Evolutionary conservation across 805 yeast species (phyloP), one percentile per base, ranked within the genome.

Genomic region (Candida succiphila): DNA sequence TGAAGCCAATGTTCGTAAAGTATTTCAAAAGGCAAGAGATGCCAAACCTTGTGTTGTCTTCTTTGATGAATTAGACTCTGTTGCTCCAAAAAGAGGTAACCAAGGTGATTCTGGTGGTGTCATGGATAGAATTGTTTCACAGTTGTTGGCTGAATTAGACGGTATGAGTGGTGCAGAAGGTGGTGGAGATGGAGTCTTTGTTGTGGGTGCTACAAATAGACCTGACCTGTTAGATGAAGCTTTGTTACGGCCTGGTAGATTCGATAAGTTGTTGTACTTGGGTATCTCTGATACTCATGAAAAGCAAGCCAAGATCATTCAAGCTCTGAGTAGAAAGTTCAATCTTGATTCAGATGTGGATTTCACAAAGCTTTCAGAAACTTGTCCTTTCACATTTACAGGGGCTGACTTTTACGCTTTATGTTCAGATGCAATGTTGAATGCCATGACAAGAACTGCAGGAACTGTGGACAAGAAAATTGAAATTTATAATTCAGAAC

Each of bases 31-130:
- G 44, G 97, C 97, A 0, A 67, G 97, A 35, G 98, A 92, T 56
- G 96, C 97, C 12, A 83, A 80, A 52, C 98, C 98, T 1, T 92
- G 98, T 64, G 96, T 92, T 15, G 87, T 92, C 14, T 92, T 92
- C 57, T 92, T 92, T 51, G 98, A 92, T 61, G 98, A 92, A 60
- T 68, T 92, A 58, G 98, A 92, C 59, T 87, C 96, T 1, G 96
- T 92, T 1, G 98, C 98, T 0, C 97, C 97, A 2, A 89, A 92
- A 54, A 77, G 97, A 63, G 98, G 98, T 20, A 88, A 89, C 53
- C 96, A 92, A 51, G 97, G 98, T 17, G 98, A 92, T 56, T 87
- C 96, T 3, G 97, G 97, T 14, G 98, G 97, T 44, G 97, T 92
- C 3, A 92, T 92, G 98, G 98, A 92, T 53, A 72, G 98, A 56